Percentiles rank a stretch among this genome's conserved stretches.
Evolutionary conservation across 2,329 filamentous ascomycete genomes (phyloP).

Genomic region (Anisogramma anomala): DNA sequence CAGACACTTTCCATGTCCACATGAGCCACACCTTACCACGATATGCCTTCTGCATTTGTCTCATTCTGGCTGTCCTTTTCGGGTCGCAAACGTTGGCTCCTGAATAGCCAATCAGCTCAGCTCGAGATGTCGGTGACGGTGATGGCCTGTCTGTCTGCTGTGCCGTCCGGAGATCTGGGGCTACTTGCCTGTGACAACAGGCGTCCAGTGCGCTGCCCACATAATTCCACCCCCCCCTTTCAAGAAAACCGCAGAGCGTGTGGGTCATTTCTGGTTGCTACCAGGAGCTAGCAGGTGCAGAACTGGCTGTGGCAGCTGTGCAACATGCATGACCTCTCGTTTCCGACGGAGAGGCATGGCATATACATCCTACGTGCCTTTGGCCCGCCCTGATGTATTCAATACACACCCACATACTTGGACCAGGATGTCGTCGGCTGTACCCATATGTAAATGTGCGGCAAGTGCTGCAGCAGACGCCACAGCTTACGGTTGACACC

Average conservation of each 20-base stretch:
- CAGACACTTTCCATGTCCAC: not conserved
- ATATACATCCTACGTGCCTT: slow-evolving; percentile 6
- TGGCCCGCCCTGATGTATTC: slow-evolving; percentile 7
- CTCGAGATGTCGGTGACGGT: not conserved
- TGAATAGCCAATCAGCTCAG: not conserved
- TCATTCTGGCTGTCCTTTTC: slow-evolving; percentile 12
- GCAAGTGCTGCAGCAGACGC: slow-evolving; percentile 11
- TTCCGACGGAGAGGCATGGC: slow-evolving; percentile 7
- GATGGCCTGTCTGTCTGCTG: not conserved
- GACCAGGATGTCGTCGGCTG: slow-evolving; percentile 8
- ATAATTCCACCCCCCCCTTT: not conserved
- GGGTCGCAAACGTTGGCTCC: not conserved
- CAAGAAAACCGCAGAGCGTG: not conserved
- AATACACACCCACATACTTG: slow-evolving; percentile 7
- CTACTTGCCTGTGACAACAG: not conserved
- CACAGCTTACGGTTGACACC: slow-evolving; percentile 13
- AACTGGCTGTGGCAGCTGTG: slow-evolving; percentile 9
- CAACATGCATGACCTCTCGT: slow-evolving; percentile 6
- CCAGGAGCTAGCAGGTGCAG: not conserved
- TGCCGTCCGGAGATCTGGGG: not conserved
- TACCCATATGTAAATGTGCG: slow-evolving; percentile 14
- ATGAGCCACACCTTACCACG: slow-evolving; percentile 5
- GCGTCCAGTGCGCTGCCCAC: not conserved
- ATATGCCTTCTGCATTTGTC: slow-evolving; percentile 7
- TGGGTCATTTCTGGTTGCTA: no score